Evolutionary conservation across 2,329 filamentous ascomycete species (phyloP).

Genomic region (Paecilomyces dactylethromorphus): DNA sequence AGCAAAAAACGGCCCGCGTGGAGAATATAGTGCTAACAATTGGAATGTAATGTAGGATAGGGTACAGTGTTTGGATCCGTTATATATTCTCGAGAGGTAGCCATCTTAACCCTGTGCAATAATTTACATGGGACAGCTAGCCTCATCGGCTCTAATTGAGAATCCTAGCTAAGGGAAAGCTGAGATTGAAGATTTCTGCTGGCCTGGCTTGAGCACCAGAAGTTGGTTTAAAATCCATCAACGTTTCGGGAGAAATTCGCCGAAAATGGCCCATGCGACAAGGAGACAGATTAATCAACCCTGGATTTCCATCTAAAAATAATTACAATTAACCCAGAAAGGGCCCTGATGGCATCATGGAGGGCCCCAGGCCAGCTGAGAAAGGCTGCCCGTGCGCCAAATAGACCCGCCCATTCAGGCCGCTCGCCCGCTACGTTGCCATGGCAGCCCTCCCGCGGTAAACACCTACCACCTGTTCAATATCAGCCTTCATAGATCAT

Average conservation of each 20-base stretch:
- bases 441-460: slow-evolving; percentile 28
- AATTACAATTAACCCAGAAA: background rate
- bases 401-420: slow-evolving; percentile 1
- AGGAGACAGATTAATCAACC: background rate
- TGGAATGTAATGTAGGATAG: background rate
- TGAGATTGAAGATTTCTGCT: background rate
- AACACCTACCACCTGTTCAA: slow-evolving; percentile 22
- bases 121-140: background rate
- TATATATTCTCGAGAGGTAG: background rate
- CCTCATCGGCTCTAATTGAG: background rate
- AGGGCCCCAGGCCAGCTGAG: background rate
- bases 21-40: background rate
- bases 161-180: background rate
- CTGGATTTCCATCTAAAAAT: background rate
- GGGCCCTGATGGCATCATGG: background rate
- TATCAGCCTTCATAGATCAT: slow-evolving; percentile 7
- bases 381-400: background rate
- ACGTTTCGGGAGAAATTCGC: background rate
- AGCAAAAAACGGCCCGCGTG: background rate
- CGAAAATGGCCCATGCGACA: background rate
- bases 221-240: background rate
- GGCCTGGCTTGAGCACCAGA: background rate
- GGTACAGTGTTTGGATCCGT: background rate
- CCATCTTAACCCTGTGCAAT: background rate
- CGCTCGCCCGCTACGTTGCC: slow-evolving; percentile 25